These are phyloP conservation scores for Rosellinia necatrix DNA, from an alignment of 2,329 filamentous ascomycete genomes.

Conservation along the genomic window DNA sequence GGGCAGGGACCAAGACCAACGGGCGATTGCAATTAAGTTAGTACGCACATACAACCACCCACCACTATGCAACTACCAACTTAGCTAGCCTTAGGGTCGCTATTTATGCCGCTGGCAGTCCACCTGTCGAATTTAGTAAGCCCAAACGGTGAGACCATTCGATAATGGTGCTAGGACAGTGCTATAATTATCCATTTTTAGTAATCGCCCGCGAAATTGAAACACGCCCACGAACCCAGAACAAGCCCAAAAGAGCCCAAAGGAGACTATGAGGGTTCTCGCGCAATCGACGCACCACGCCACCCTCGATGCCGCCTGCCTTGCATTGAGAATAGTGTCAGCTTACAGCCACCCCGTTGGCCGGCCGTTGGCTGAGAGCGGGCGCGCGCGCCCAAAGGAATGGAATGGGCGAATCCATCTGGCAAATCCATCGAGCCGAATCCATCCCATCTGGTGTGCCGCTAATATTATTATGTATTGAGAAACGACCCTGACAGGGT, in stretches of 20 bases:
- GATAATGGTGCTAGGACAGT: constrained; percentile 16
- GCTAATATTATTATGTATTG: not conserved
- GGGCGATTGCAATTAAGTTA: constrained; percentile 1
- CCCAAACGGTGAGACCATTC: constrained; percentile 8
- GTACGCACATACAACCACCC: too few relatives aligned
- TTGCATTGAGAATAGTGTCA: constrained; percentile 19
- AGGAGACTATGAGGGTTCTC: not conserved
- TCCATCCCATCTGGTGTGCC: too few relatives aligned
- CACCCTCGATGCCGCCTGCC: not conserved
- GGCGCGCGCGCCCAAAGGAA: constrained; percentile 4
- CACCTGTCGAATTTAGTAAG: constrained; percentile 27
- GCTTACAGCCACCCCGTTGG: constrained; percentile 10
- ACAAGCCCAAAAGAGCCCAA: not conserved
- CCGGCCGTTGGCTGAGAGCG: too few relatives aligned
- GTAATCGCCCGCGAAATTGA: constrained; percentile 18
- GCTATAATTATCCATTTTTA: constrained; percentile 26
- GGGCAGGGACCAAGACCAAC: too few relatives aligned
- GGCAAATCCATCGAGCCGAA: too few relatives aligned
- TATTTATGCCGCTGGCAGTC: constrained; percentile 11
- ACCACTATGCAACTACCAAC: too few relatives aligned
- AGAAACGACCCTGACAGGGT: constrained; percentile 1
- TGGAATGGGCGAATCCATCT: too few relatives aligned
- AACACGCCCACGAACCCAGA: constrained; percentile 1
- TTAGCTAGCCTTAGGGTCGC: too few relatives aligned
- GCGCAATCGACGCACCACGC: constrained; percentile 4